Evolutionary conservation across 306 rosid genomes (phyloP), one percentile per base, ranked within the genome.

Genomic region (Canavalia gladiata): DNA sequence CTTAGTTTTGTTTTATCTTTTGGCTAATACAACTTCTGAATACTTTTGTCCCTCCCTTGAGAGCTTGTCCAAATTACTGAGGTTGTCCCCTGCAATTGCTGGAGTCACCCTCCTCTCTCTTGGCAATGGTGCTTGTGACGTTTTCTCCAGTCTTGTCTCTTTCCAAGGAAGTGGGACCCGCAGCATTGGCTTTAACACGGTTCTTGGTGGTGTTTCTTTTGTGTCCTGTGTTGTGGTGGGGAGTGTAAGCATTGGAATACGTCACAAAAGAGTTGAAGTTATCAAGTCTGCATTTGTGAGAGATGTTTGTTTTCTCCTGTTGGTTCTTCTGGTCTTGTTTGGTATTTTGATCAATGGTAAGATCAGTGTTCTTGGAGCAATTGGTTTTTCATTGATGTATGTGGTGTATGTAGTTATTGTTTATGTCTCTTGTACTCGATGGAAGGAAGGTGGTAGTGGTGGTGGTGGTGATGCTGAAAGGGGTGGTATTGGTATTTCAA

Each of bases 1-100:
- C 51, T 42, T 82, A 5, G 69, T 82, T 42, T 47, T 86, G 33
- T 83, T 86, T 56, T 86, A 86, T 43, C 47, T 86, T 33, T 54
- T 86, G 39, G 89, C 80, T 4, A 80, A 76, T 45, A 86, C 89
- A 42, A 79, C 89, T 31, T 78, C 86, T 39, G 78, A 74, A 0
- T 86, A 86, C 30, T 86, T 86, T 50, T 86, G 87, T 41, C 76
- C 85, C 77, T 86, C 89, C 3, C 87, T 86, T 75, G 87, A 86
- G 68, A 47, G 57, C 11, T 34, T 86, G 2, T 86, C 89, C 1
- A 80, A 77, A 13, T 39, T 80, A 39, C 76, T 86, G 7, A 86
- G 78, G 18, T 49, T 86, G 47, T 79, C 89, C 4, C 86, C 89
- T 12, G 74, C 86, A 58, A 73, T 86, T 69, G 84, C 89, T 63